phyloP scores from a whole-genome alignment of 768 basidiomycete genomes.

The Tricholoma flavovirens region DNA sequence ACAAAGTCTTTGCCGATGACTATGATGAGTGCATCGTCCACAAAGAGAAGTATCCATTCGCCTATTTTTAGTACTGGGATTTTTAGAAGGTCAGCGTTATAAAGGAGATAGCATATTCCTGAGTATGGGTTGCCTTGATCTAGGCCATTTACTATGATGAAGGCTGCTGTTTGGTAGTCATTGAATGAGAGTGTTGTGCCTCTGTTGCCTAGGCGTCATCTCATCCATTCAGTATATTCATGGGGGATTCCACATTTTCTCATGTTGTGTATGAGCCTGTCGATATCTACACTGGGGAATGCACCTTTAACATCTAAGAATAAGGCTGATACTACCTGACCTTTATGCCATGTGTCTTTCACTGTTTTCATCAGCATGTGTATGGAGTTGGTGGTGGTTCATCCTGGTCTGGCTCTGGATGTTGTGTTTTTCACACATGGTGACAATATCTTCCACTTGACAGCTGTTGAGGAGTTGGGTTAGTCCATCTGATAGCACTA shows the following conservation, averaged over 20 bases:
- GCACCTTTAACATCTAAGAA: neutral
- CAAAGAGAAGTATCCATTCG: too few species aligned
- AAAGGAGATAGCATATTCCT: neutral
- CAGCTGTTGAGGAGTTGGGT: too few species aligned
- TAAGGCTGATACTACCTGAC: neutral
- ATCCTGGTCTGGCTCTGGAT: conserved; percentile 13
- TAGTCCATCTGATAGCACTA: neutral
- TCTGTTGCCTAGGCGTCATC: neutral
- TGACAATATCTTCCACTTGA: too few species aligned
- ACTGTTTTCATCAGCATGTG: conserved; percentile 17
- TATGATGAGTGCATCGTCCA: too few species aligned
- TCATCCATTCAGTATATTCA: neutral
- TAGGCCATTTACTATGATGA: neutral
- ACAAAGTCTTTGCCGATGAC: too few species aligned
- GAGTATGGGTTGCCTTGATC: neutral
- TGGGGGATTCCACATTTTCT: neutral
- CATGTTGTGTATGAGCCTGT: neutral
- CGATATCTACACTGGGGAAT: neutral
- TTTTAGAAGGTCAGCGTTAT: neutral
- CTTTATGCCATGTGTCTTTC: conserved; percentile 17
- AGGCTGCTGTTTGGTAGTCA: too few species aligned
- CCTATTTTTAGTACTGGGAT: neutral
- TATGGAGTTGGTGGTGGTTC: conserved; percentile 23
- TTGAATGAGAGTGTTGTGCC: too few species aligned
- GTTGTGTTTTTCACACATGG: neutral